Evolutionary conservation across 73 alveolate genomes (phyloP), one percentile per base, ranked within the genome.

Genomic region (Tetrahymena malaccensis): DNA sequence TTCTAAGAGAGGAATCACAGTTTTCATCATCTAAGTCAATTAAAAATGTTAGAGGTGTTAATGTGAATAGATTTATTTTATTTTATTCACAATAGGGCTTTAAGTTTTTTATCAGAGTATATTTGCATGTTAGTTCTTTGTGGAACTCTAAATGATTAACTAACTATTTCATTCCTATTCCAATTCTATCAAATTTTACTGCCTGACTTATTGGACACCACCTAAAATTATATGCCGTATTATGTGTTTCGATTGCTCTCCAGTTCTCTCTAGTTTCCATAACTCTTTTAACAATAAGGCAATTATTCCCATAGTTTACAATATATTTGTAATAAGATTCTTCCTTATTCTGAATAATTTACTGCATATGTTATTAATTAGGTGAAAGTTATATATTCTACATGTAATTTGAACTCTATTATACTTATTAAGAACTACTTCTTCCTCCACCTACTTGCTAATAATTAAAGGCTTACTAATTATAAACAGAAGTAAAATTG

Each of bases 21-120:
- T 95, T 95, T 57, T 95, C 97, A 95, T 95, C 97, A 93, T 94
- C 94, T 55, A 95, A 95, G 33, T 95, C 97, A 85, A 95, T 44
- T 44, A 95, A 89, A 95, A 95, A 95, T 35, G 97, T 95, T n/a
- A 95, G 33, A 31, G 97, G 97, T 35, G 97, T 95, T 43, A 50
- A 95, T 43, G 85, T 94, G 35, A 95, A 85, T 6, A 95, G 85
- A 89, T 95, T 95, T 34, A 95, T 27, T 56, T 95, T 95, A 95
- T 95, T 94, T 43, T 95, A 55, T 95, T 95, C 57, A 70, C 89
- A 70, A 31, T 70, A 70, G 25, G 89, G 89, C 89, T 70, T 70
- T 31, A 70, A 70, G 37, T 70, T 70, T 70, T 70, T 70, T 27
- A 70, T 31, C 11, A 70, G 37, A 25, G 89, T 70, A 11, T 70